Conservation (phyloP, 2,329 filamentous ascomycete species). For the Paecilomyces sp. region DNA sequence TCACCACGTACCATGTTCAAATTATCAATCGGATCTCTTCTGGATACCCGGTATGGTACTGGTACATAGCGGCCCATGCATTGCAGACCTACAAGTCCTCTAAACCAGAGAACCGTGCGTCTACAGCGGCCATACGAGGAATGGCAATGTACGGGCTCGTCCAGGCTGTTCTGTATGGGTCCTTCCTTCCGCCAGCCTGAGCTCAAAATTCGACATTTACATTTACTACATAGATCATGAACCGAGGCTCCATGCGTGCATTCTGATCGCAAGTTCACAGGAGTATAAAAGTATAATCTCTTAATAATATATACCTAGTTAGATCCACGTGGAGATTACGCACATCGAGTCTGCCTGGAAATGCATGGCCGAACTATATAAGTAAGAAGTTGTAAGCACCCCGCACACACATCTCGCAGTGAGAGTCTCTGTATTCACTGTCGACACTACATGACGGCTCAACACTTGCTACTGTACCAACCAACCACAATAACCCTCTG, state of each 20-base stretch:
- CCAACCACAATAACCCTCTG: neutral
- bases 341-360: neutral
- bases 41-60: constrained; percentile 84
- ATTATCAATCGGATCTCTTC: constrained; percentile 86
- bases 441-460: neutral
- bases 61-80: constrained; percentile 57
- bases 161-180: constrained; percentile 78
- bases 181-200: constrained; percentile 83
- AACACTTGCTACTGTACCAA: neutral
- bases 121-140: constrained; percentile 48
- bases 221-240: neutral
- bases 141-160: constrained; percentile 77
- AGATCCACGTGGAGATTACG: neutral
- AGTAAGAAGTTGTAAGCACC: neutral
- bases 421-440: neutral
- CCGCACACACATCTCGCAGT: neutral
- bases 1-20: constrained; percentile 84
- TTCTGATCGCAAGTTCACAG: neutral
- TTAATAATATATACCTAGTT: neutral
- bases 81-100: constrained; percentile 13
- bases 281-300: neutral
- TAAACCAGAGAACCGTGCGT: constrained; percentile 8
- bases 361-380: neutral
- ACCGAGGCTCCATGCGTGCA: neutral
- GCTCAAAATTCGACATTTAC: neutral